Percentiles rank a stretch among this genome's conserved stretches.
Evolutionary conservation across 331 rosid species (phyloP).

Genomic region (Stylosanthes scabra): DNA sequence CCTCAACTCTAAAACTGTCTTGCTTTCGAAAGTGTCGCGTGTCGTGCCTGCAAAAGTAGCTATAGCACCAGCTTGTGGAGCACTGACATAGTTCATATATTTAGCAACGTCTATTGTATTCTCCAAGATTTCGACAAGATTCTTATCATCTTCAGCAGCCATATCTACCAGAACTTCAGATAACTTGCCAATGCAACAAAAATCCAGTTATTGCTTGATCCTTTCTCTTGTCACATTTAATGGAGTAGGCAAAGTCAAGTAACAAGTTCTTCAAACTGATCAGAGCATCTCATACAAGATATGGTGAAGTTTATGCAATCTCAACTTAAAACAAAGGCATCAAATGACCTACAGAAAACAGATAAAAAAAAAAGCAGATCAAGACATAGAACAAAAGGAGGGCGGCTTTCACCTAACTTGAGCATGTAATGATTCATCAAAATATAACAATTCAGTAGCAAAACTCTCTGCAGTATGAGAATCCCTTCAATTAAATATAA

Average conservation of each 20-base stretch:
- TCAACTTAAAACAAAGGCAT: slow-evolving; percentile 28
- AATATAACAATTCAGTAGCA: neutral
- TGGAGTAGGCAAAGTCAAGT: slow-evolving; percentile 12
- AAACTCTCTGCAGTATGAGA: neutral
- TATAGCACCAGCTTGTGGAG: slow-evolving; percentile 88
- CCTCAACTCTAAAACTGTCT: slow-evolving; percentile 76
- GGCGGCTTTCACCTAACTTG: slow-evolving; percentile 8
- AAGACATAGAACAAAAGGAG: neutral
- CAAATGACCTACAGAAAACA: slow-evolving; percentile 16
- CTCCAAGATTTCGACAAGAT: slow-evolving; percentile 79
- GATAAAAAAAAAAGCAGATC: neutral
- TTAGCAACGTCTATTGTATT: slow-evolving; percentile 65
- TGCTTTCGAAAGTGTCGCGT: slow-evolving; percentile 79
- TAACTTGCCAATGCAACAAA: slow-evolving; percentile 12
- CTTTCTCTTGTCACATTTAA: slow-evolving; percentile 10
- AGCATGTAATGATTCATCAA: neutral
- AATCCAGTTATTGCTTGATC: neutral
- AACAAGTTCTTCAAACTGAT: slow-evolving; percentile 26
- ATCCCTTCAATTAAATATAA: too few species aligned
- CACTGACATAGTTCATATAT: slow-evolving; percentile 71
- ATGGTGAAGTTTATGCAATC: slow-evolving; percentile 6
- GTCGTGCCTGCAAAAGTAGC: slow-evolving; percentile 96
- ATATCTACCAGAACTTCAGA: slow-evolving; percentile 35
- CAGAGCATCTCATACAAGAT: slow-evolving; percentile 30
- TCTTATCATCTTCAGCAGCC: slow-evolving; percentile 65